Evolutionary conservation across 805 yeast species (phyloP).

Genomic region (Zygosaccharomyces lentus): DNA sequence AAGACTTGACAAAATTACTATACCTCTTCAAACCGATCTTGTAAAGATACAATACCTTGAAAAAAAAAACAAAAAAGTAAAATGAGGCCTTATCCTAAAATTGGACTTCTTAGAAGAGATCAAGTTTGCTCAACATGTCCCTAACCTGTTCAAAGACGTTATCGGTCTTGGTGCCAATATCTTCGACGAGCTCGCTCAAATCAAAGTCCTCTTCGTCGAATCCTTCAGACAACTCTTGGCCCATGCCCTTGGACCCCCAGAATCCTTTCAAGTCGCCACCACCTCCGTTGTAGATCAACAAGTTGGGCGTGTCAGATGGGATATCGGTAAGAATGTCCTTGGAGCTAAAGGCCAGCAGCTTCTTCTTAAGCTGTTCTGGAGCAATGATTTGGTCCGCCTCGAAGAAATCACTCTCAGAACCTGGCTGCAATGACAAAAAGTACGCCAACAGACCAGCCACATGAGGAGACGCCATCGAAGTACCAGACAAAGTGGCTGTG

Average conservation of each 20-base stretch:
- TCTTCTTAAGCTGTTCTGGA: slow-evolving; percentile 73
- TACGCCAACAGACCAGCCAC: slow-evolving; percentile 89
- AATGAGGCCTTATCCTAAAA: neutral
- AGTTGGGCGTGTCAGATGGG: slow-evolving; percentile 72
- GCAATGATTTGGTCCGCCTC: slow-evolving; percentile 49
- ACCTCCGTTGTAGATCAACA: slow-evolving; percentile 76
- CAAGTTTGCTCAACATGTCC: slow-evolving; percentile 24
- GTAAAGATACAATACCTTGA: neutral
- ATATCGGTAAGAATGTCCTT: slow-evolving; percentile 54
- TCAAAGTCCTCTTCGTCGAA: slow-evolving; percentile 9
- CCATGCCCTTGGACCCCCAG: slow-evolving; percentile 41
- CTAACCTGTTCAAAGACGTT: slow-evolving; percentile 28
- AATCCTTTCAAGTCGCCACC: slow-evolving; percentile 65
- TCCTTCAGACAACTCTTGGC: neutral
- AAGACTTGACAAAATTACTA: neutral
- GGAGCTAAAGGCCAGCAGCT: slow-evolving; percentile 65
- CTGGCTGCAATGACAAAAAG: slow-evolving; percentile 83
- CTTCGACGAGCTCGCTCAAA: slow-evolving; percentile 17
- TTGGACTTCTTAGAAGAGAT: slow-evolving; percentile 17
- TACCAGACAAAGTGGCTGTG: slow-evolving; percentile 85
- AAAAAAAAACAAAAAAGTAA: neutral
- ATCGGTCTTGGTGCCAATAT: slow-evolving; percentile 26
- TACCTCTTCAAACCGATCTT: neutral
- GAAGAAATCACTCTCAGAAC: slow-evolving; percentile 57
- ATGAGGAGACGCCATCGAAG: slow-evolving; percentile 98